A percentile compares a stretch with the other conserved stretches of the same genome.
phyloP scores from a whole-genome alignment of 441 rosid genomes.

The Isatis lusitanica region DNA sequence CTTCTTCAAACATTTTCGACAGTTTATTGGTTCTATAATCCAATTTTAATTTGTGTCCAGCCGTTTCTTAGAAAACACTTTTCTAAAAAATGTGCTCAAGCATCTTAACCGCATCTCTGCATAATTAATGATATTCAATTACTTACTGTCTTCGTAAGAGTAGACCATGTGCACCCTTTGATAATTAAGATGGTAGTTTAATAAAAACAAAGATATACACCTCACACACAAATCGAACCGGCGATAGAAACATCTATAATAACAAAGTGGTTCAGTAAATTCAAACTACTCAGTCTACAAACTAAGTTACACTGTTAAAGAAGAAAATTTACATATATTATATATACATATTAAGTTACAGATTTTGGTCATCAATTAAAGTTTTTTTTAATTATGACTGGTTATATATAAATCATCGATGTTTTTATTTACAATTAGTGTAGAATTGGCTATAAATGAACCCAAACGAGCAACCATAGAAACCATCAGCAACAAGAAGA shows the following conservation, averaged over 20 bases:
- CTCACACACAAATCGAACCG: constrained; percentile 1
- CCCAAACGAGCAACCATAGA: not conserved
- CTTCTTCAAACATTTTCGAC: not conserved
- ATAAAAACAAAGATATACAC: not conserved
- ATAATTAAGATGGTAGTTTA: not conserved
- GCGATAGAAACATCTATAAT: not conserved
- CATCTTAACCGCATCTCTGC: not conserved
- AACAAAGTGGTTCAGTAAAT: not conserved
- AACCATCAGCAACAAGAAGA: not conserved
- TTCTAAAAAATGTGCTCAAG: not conserved
- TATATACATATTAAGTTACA: not conserved
- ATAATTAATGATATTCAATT: not conserved
- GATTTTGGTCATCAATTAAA: not conserved
- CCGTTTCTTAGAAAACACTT: not conserved
- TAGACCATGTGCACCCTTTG: constrained; percentile 22
- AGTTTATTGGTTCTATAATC: not conserved
- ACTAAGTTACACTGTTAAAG: not conserved
- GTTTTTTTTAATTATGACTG: not conserved
- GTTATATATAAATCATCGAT: not conserved
- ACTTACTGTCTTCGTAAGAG: not conserved
- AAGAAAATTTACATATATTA: no score
- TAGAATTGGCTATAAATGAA: constrained; percentile 19
- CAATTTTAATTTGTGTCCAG: not conserved
- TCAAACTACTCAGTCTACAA: not conserved
- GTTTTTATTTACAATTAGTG: not conserved